These are phyloP conservation scores for Golubevia sp. DNA, from an alignment of 1,284 basidiomycete genomes.

Conservation along the genomic window DNA sequence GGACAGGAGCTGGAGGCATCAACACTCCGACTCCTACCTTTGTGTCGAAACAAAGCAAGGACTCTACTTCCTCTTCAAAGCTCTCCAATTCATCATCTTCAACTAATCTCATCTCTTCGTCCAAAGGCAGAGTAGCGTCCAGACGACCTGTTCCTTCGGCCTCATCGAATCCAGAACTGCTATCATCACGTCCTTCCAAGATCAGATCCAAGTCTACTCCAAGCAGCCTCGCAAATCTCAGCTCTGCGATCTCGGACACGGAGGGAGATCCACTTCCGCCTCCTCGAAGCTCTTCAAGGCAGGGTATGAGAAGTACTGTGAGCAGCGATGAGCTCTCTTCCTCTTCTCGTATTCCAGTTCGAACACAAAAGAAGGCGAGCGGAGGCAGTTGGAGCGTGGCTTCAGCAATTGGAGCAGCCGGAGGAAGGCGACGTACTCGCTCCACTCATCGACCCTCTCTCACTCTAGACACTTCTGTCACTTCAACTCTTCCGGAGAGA, in stretches of 20 bases:
- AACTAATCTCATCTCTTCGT: no score
- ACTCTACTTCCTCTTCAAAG: no score
- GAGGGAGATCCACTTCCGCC: conserved; percentile 5
- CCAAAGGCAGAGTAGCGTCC: no score
- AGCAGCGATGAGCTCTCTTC: background rate
- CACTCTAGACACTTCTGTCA: conserved; percentile 13
- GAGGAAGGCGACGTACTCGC: conserved; percentile 6
- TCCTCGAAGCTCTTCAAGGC: conserved; percentile 6
- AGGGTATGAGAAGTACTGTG: background rate
- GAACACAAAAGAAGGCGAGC: background rate
- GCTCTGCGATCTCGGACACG: conserved; percentile 5
- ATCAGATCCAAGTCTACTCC: conserved; percentile 10
- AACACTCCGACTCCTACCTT: no score
- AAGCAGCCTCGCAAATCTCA: conserved; percentile 23
- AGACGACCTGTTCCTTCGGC: no score
- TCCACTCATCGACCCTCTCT: conserved; percentile 16
- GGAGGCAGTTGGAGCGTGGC: background rate
- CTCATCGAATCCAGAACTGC: no score
- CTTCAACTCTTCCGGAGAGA: background rate
- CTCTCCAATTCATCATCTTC: no score
- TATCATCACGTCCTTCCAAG: no score
- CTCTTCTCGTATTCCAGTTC: background rate
- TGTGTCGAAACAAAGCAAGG: no score
- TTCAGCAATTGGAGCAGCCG: background rate
- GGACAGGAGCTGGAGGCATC: no score